Percentiles rank a stretch among this genome's conserved stretches.
phyloP scores from a whole-genome alignment of 768 basidiomycete genomes.

The Strobilomyces echinocephalus region DNA sequence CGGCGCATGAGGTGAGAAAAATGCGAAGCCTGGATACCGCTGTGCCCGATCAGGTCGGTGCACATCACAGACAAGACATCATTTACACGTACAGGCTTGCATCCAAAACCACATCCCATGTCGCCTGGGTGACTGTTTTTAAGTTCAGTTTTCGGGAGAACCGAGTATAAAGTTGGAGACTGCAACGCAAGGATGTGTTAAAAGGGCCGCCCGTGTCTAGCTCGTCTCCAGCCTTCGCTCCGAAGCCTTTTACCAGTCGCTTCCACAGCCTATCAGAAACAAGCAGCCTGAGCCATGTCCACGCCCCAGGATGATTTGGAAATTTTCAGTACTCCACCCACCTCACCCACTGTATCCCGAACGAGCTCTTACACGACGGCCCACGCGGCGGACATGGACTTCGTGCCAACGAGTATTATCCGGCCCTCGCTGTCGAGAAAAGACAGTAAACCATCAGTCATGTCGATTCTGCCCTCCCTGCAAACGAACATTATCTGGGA shows the following conservation, averaged over 20 bases:
- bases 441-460: slow-evolving; percentile 28
- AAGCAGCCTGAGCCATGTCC: slow-evolving; percentile 24
- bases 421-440: slow-evolving; percentile 38
- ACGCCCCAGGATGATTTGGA: slow-evolving; percentile 33
- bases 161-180: slow-evolving; percentile 22
- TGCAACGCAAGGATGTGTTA: not conserved
- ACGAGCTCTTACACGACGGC: slow-evolving; percentile 11
- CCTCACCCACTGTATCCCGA: slow-evolving; percentile 33
- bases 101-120: slow-evolving; percentile 8
- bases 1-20: slow-evolving; percentile 12
- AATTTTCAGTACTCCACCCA: slow-evolving; percentile 42
- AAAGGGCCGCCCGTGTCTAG: slow-evolving; percentile 5
- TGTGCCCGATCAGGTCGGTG: slow-evolving; percentile 18
- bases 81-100: slow-evolving; percentile 13
- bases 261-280: slow-evolving; percentile 8
- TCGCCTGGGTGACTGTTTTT: slow-evolving; percentile 26
- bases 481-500: slow-evolving; percentile 34
- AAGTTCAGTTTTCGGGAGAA: slow-evolving; percentile 6
- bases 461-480: slow-evolving; percentile 23
- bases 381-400: slow-evolving; percentile 10
- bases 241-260: slow-evolving; percentile 5
- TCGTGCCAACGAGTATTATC: slow-evolving; percentile 18
- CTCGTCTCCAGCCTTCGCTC: slow-evolving; percentile 1
- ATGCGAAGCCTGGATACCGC: slow-evolving; percentile 16
- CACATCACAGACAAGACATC: slow-evolving; percentile 9